Base-by-base conservation (phyloP, 768 basidiomycete genomes). In the Boletus vinaceobasis region DNA sequence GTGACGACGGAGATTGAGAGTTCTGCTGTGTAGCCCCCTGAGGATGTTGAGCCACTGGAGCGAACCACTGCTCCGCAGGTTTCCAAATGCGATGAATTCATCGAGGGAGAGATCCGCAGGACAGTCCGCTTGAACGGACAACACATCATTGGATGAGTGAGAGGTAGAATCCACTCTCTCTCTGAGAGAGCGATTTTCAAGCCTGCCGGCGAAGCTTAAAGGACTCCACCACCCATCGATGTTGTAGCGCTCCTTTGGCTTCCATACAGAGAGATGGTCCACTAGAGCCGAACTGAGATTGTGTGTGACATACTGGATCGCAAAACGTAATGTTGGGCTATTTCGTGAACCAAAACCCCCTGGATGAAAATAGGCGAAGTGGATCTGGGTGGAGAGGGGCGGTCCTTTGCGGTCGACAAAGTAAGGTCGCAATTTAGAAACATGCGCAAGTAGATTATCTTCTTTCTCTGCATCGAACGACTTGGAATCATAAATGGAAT, bases 351-450 rank as follows among this genome's bases (percentile, higher is more conserved):
- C 11, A 0, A 2, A 32, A 4, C 4, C 17, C 26, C 7, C 19
- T 19, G 36, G n/a, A 21, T 21, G 3, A 29, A 38, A 31, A 14
- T 8, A 49, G 4, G 48, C 38, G 10, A 38, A 21, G 5, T 31
- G 14, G 15, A 46, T 32, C 29, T 46, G 27, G 37, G 21, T 5
- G 15, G 13, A 7, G 14, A 31, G 37, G 0, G 19, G 37, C 7
- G 21, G 13, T 1, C 3, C 10, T 31, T 23, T 2, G 3, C 7
- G 36, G 2, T 17, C 3, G 35, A 37, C 15, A 43, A 55, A 26
- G 48, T 55, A 43, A 14, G 42, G 48, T 4, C 8, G 59, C 57
- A 17, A 6, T 0, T 10, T 73, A 63, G 47, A 79, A 79, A 7
- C 60, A 39, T 7, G 55, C 31, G 51, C 31, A 36, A 51, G 17